Base-by-base conservation (phyloP, 805 yeast genomes). In the Metschnikowia gelsemii region DNA sequence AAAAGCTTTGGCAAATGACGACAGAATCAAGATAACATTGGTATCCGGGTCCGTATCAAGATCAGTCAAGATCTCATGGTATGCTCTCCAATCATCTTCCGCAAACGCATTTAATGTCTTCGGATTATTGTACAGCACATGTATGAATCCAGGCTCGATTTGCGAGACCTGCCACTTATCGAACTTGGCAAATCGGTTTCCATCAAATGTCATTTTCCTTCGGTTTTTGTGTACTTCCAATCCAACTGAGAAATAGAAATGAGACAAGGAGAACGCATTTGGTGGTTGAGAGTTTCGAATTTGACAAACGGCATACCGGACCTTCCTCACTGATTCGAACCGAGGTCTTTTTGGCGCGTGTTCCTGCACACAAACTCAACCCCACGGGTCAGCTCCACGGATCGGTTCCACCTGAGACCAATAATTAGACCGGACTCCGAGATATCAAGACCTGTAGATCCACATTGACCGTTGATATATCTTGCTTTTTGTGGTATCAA, bases 111-210 rank as follows among this genome's bases (percentile, higher is more conserved):
- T 85, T 45, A 78, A 66, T 2, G 66, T 60, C 50, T 70, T 64
- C 4, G 87, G 84, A 42, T 85, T 75, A 60, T 82, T 79, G 61
- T 82, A 64, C 55, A 78, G 74, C 16, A 85, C 73, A 42, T 79
- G 82, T 19, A 73, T 67, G 17, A 83, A 73, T 3, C 73, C 76
- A 18, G 68, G 64, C 32, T 62, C 68, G 22, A 76, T 64, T 39
- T 67, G 68, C 14, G 62, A 48, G 6, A 76, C 76, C n/a, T 59
- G 48, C 56, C 62, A 69, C 19, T 59, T 46, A 6, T 20, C 8
- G 38, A 40, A 42, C 27, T 47, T 45, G 5, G 35, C 23, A 23
- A 40, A 48, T 3, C 4, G n/a, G 6, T 42, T 23, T 20, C 16
- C 19, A 18, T 42, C 27, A 21, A 43, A 42, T 4, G 35, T 20